These are phyloP conservation scores for Tuber umbilicatum DNA, from an alignment of 495 filamentous ascomycete genomes.

Conservation along the genomic window DNA sequence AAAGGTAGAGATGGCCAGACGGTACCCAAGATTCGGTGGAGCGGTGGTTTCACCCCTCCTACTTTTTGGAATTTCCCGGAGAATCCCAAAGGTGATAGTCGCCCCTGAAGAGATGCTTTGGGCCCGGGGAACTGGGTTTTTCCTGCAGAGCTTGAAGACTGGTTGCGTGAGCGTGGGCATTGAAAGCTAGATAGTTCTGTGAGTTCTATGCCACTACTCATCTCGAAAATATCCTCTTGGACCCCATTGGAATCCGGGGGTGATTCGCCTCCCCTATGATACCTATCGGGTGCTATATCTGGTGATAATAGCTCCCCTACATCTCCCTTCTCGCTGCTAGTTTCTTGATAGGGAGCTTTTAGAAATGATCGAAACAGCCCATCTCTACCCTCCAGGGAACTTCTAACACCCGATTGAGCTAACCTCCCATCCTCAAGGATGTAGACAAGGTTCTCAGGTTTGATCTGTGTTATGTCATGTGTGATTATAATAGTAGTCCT, in stretches of 20 bases:
- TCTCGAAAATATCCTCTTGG: constrained; percentile 15
- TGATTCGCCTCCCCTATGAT: neutral
- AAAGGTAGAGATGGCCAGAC: constrained; percentile 61
- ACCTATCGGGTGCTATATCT: neutral
- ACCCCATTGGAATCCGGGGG: constrained; percentile 18
- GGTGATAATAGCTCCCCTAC: constrained; percentile 4
- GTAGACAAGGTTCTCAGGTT: constrained; percentile 68
- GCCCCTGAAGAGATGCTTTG: neutral
- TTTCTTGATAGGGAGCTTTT: constrained; percentile 19
- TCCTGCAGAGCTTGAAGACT: neutral
- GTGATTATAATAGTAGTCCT: constrained; percentile 91
- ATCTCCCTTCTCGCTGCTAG: constrained; percentile 3
- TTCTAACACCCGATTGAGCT: constrained; percentile 58
- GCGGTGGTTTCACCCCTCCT: constrained; percentile 37
- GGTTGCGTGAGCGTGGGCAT: neutral
- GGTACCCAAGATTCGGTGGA: constrained; percentile 61
- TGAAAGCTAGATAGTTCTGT: neutral
- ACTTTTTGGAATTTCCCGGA: neutral
- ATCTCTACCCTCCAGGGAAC: constrained; percentile 45
- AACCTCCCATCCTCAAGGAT: constrained; percentile 66
- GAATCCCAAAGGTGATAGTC: neutral
- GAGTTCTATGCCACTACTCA: neutral
- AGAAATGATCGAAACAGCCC: constrained; percentile 32
- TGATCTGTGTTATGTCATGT: constrained; percentile 79
- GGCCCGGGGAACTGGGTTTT: constrained; percentile 15